Conservation (phyloP, 1,284 basidiomycete species). For the Marasmius sp. region DNA sequence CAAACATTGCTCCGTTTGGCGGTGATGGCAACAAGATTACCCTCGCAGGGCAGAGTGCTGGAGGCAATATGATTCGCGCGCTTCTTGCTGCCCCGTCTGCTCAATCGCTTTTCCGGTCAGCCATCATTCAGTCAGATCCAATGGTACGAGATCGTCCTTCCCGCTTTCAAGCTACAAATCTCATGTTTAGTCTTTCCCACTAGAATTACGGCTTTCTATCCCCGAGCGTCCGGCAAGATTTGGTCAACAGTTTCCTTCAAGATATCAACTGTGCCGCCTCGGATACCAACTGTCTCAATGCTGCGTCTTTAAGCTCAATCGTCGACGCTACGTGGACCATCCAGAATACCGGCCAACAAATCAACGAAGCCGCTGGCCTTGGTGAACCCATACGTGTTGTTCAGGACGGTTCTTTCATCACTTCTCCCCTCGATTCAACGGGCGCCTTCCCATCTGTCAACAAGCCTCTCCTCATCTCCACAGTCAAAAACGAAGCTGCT, state of each 20-base stretch:
- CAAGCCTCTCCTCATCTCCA: conserved; percentile 71
- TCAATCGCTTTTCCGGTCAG: conserved; percentile 64
- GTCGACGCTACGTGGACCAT: conserved; percentile 48
- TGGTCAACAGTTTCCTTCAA: conserved; percentile 56
- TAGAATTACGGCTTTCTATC: conserved; percentile 76
- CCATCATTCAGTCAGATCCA: conserved; percentile 83
- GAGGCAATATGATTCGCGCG: conserved; percentile 79
- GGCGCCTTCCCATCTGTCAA: conserved; percentile 51
- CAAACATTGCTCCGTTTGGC: conserved; percentile 66
- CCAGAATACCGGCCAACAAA: conserved; percentile 32
- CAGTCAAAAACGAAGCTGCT: conserved; percentile 70
- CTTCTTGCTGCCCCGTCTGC: conserved; percentile 69
- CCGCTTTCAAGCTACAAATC: not conserved
- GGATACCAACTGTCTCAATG: conserved; percentile 51
- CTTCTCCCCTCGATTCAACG: conserved; percentile 56
- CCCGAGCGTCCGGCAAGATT: conserved; percentile 46
- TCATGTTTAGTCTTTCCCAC: not conserved
- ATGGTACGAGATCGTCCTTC: conserved; percentile 56
- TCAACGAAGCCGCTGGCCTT: conserved; percentile 54
- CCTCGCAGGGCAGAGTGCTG: conserved; percentile 85
- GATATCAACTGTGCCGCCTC: conserved; percentile 46
- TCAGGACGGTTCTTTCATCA: conserved; percentile 58
- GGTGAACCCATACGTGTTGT: conserved; percentile 64
- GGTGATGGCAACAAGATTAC: conserved; percentile 69
- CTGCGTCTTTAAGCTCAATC: conserved; percentile 50